These are phyloP conservation scores for Phaeosphaeriaceae sp. DNA, from an alignment of 2,329 filamentous ascomycete genomes.

Conservation along the genomic window DNA sequence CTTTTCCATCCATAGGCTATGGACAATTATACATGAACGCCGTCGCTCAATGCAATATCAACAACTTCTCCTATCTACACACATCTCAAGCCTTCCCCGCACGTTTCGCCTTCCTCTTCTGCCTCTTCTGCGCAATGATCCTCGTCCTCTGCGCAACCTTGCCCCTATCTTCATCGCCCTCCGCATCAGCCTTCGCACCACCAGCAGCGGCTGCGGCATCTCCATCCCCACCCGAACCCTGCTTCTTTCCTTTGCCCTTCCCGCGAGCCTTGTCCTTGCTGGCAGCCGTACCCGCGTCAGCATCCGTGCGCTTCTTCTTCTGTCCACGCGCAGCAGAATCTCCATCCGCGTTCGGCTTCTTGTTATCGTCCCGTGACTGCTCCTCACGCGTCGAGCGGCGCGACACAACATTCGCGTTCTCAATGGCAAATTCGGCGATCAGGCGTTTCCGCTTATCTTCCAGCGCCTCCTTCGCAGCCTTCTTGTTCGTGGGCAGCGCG, in stretches of 20 bases:
- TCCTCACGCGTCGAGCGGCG: constrained; percentile 72
- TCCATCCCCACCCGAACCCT: constrained; percentile 27
- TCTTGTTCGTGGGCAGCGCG: constrained; percentile 54
- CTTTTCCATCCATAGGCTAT: neutral
- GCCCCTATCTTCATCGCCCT: constrained; percentile 50
- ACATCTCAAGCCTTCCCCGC: constrained; percentile 57
- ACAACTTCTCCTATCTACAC: neutral
- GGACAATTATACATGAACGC: constrained; percentile 9
- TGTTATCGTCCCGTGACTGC: constrained; percentile 58
- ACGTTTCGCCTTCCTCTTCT: constrained; percentile 69
- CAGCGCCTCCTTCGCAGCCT: constrained; percentile 50
- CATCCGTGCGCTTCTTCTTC: constrained; percentile 48
- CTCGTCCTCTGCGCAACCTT: constrained; percentile 70
- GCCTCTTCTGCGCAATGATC: constrained; percentile 85
- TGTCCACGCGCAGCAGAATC: constrained; percentile 23
- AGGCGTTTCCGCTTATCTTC: constrained; percentile 84
- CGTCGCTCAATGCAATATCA: constrained; percentile 18
- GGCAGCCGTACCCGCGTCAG: constrained; percentile 10
- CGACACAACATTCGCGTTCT: constrained; percentile 95
- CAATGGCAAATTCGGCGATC: constrained; percentile 96
- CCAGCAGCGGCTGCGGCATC: constrained; percentile 1
- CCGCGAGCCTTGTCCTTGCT: constrained; percentile 18
- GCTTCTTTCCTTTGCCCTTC: constrained; percentile 19
- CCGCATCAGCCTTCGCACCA: constrained; percentile 1
- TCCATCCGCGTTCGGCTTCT: constrained; percentile 21